phyloP scores from a whole-genome alignment of 768 basidiomycete species.

The Podaxis sp. region DNA sequence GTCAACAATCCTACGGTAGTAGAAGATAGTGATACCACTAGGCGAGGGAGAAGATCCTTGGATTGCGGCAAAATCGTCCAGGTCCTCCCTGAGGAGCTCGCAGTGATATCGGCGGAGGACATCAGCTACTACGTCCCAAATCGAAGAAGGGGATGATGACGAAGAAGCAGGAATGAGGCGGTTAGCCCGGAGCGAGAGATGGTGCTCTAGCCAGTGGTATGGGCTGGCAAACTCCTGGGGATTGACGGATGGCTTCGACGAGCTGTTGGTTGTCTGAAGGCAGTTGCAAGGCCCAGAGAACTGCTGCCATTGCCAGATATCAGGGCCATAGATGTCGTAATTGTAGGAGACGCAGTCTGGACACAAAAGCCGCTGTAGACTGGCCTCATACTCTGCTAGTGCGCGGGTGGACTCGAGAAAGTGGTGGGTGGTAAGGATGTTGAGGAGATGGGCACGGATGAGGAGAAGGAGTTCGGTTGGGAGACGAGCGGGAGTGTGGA shows the following conservation, averaged over 20 bases:
- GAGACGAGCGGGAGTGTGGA: slow-evolving; percentile 26
- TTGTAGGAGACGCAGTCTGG: slow-evolving; percentile 50
- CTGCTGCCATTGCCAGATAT: slow-evolving; percentile 54
- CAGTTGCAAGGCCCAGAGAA: slow-evolving; percentile 52
- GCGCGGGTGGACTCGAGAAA: slow-evolving; percentile 40
- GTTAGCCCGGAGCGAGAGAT: slow-evolving; percentile 38
- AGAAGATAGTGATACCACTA: slow-evolving; percentile 3
- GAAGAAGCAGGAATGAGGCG: slow-evolving; percentile 25
- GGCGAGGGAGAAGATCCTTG: neutral
- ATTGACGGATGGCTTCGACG: slow-evolving; percentile 12
- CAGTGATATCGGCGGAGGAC: slow-evolving; percentile 46
- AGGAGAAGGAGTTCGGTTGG: slow-evolving; percentile 53
- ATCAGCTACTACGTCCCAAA: slow-evolving; percentile 42
- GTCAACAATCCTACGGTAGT: slow-evolving; percentile 4
- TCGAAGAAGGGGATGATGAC: slow-evolving; percentile 20
- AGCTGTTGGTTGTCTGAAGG: slow-evolving; percentile 17
- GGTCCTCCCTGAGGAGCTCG: slow-evolving; percentile 25
- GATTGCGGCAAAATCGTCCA: slow-evolving; percentile 1
- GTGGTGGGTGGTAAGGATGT: slow-evolving; percentile 38
- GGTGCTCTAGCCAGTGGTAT: slow-evolving; percentile 43
- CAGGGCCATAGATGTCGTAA: slow-evolving; percentile 50
- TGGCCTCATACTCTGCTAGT: slow-evolving; percentile 38
- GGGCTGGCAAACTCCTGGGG: slow-evolving; percentile 34
- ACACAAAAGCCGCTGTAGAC: slow-evolving; percentile 42
- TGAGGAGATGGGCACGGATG: slow-evolving; percentile 48